Evolutionary conservation across 768 basidiomycete species (phyloP).

Genomic region (Mycena sanguinolenta): DNA sequence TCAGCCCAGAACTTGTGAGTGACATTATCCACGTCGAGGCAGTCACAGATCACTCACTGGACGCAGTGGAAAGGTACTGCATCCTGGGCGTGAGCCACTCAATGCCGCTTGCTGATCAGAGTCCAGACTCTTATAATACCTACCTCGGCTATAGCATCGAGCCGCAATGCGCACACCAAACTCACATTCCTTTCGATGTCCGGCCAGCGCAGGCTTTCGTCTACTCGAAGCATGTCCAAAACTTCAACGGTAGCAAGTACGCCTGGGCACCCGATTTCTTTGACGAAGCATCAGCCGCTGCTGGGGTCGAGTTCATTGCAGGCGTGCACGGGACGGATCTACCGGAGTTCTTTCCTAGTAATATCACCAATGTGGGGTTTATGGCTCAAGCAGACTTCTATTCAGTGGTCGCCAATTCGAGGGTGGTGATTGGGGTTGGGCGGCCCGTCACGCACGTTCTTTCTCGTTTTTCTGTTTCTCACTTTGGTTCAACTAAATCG

Average conservation of each 20-base stretch:
- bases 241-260: slow-evolving; percentile 10
- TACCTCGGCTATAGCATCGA: slow-evolving; percentile 41
- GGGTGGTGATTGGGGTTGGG: slow-evolving; percentile 20
- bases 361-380: slow-evolving; percentile 20
- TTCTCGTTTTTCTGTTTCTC: not conserved
- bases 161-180: slow-evolving; percentile 40
- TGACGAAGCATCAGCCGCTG: slow-evolving; percentile 7
- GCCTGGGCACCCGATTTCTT: slow-evolving; percentile 19
- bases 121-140: no score
- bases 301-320: slow-evolving; percentile 12
- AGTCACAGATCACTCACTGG: no score
- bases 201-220: slow-evolving; percentile 34
- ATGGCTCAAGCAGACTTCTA: slow-evolving; percentile 8
- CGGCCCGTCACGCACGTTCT: not conserved
- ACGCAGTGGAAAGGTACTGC: no score
- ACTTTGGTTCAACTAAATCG: no score
- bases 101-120: no score
- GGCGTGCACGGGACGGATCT: slow-evolving; percentile 3
- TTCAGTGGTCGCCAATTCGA: slow-evolving; percentile 8
- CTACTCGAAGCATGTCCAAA: slow-evolving; percentile 12
- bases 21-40: no score
- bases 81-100: no score
- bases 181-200: slow-evolving; percentile 41
- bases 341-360: slow-evolving; percentile 21
- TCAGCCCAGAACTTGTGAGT: no score